Base-by-base conservation (phyloP, 75 land plant genomes). In the Chamaecyparis obtusa region DNA sequence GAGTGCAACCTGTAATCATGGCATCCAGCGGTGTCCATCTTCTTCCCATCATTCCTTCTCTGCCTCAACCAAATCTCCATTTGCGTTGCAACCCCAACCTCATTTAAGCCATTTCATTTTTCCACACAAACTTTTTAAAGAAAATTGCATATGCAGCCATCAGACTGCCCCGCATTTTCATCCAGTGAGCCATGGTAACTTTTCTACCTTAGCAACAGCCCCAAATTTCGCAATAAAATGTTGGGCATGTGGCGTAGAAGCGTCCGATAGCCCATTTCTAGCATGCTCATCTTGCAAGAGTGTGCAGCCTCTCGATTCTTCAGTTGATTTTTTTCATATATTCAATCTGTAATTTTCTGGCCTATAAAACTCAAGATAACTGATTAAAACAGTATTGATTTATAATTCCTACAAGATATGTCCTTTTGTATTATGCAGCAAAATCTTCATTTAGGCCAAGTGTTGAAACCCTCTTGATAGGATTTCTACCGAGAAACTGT, bases 301-400 rank as follows among this genome's bases (percentile, higher is more conserved):
- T 27, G 91, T 97, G 46, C 99, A 97, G 84, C 94, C 97, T 17
- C 90, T 94, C 39, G 93, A 93, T 89, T 85, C 83, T n/a, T 92
- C 91, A 44, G 87, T 95, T 8, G 89, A 94, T 86, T 93, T 91
- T 81, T 97, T 97, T 88, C 90, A 92, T 48, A 96, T 97, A 21
- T 94, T 95, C 57, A 91, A 92, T 64, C 72, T 96, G 99, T 97
- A 85, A 93, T 89, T 88, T 46, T 57, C 54, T 33, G 19, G 33
- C 9, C 71, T 55, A 3, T 24, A 9, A n/a, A 39, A 86, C 48
- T 84, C 85, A 57, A 14, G 30, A 56, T 24, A 33, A 84, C 32
- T n/a, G 24, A 36, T 9, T 32, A 36, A 17, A 7, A 19, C 21
- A 44, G 19, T 51, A 14, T 84, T 14, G 0, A 21, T 84, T 17